Evolutionary conservation across 2,329 filamentous ascomycete species (phyloP), one percentile per base, ranked within the genome.

Genomic region (Sporothrix sp.): DNA sequence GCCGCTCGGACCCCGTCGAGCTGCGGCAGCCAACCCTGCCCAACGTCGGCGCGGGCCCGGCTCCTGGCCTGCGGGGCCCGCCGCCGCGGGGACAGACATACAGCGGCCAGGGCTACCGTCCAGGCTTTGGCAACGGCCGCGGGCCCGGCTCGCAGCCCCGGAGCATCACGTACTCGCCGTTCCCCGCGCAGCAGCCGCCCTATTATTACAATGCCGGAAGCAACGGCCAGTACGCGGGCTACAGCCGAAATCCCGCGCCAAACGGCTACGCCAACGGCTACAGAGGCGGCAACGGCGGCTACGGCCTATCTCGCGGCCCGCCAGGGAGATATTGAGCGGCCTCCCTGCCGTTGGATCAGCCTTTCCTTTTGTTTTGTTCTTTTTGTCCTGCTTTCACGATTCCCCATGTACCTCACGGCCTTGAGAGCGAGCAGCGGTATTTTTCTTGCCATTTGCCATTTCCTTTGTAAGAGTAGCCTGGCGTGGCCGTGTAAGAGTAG

Each of bases 131-230:
- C 44, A 10, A 13, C n/a, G 27, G n/a, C 18, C 10, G 37, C 23
- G 18, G 30, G 4, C 20, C 20, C 4, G 23, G 33, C 45, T 16
- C 20, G 36, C 36, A 40, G 36, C 27, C 18, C 35, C 36, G 46
- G 14, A 42, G 20, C 47, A 35, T 42, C 47, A 43, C 47, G 3
- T 49, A 49, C 37, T 49, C 47, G 13, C 37, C 47, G 3, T 49
- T 49, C 47, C 47, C 47, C 11, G 28, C 36, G n/a, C 36, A 40
- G 18, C 36, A 48, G 27, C 43, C 20, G 28, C 40, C 21, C 3
- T 30, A 45, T 13, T 25, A 35, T 14, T n/a, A 33, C 42, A 20
- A 18, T n/a, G 16, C 9, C 16, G 27, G 25, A 13, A 16, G 28
- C 43, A 32, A 21, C 13, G 38, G 21, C 14, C 14, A 7, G 13